Percentiles rank a stretch among this genome's conserved stretches.
These are phyloP conservation scores for Osmanthus fragrans DNA, from an alignment of 257 asterid species.

Conservation along the genomic window DNA sequence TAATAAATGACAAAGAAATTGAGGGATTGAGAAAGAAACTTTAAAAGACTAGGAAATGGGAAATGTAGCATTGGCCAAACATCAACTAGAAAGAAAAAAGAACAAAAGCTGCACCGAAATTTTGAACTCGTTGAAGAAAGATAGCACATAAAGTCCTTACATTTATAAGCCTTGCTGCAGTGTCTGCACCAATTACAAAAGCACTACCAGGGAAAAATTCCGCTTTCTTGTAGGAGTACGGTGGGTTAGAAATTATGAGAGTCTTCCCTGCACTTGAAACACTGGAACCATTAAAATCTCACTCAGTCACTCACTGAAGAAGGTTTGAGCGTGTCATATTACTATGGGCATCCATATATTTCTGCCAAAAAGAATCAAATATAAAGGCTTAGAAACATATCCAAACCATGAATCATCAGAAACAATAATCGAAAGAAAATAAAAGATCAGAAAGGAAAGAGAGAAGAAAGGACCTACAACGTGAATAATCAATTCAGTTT, in stretches of 20 bases:
- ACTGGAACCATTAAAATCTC: slow-evolving; percentile 22
- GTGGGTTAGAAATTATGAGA: slow-evolving; percentile 85
- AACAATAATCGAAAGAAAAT: too few relatives aligned
- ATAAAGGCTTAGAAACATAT: too few relatives aligned
- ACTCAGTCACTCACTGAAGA: slow-evolving; percentile 4
- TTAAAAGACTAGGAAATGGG: not conserved
- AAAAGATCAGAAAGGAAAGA: too few relatives aligned
- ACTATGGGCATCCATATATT: not conserved
- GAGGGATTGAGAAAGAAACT: not conserved
- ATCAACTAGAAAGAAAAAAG: not conserved
- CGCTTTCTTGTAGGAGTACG: slow-evolving; percentile 88
- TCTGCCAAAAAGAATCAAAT: not conserved
- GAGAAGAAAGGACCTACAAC: too few relatives aligned
- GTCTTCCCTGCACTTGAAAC: slow-evolving; percentile 69
- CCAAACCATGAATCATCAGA: too few relatives aligned
- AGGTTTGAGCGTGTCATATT: not conserved
- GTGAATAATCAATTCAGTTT: too few relatives aligned
- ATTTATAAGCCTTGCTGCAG: slow-evolving; percentile 79
- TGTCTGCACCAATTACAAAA: slow-evolving; percentile 86
- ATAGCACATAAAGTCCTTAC: slow-evolving; percentile 46
- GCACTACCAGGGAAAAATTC: slow-evolving; percentile 96
- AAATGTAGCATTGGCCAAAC: not conserved
- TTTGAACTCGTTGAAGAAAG: not conserved
- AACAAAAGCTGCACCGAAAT: not conserved
- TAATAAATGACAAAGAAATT: not conserved